Evolutionary conservation across 441 rosid species (phyloP).

Genomic region (Pelargonium australe): DNA sequence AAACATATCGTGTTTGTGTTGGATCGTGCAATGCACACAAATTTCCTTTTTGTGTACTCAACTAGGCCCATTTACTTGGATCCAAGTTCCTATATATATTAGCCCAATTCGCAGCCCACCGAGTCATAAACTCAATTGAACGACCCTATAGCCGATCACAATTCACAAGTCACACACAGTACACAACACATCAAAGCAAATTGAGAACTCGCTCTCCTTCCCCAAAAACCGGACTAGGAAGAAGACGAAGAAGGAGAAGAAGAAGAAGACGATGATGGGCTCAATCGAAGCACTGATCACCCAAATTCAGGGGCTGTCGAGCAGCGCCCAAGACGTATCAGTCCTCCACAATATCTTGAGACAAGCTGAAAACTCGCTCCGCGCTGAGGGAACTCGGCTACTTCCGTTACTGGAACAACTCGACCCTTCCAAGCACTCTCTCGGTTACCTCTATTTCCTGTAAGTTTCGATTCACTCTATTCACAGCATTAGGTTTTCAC

Average conservation of each 20-base stretch:
- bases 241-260: background rate
- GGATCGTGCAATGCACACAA: too few species aligned
- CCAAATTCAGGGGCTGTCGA: conserved; percentile 79
- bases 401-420: conserved; percentile 65
- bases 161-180: too few species aligned
- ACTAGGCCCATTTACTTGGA: too few species aligned
- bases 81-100: too few species aligned
- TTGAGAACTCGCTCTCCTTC: too few species aligned
- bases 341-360: conserved; percentile 50
- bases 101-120: too few species aligned
- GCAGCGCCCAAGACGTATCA: conserved; percentile 47
- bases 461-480: conserved; percentile 26
- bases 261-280: conserved; percentile 28
- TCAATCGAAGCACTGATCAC: conserved; percentile 50
- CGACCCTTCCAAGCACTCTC: conserved; percentile 77
- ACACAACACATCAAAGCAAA: too few species aligned
- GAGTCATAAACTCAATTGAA: too few species aligned
- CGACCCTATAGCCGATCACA: too few species aligned
- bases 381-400: conserved; percentile 38
- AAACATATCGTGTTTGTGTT: too few species aligned
- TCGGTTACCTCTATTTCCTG: conserved; percentile 86
- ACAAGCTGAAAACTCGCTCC: conserved; percentile 63
- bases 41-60: too few species aligned
- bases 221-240: too few species aligned
- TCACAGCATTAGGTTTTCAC: background rate